Evolutionary conservation across 805 yeast genomes (phyloP).

Genomic region (Ogataea sp.): DNA sequence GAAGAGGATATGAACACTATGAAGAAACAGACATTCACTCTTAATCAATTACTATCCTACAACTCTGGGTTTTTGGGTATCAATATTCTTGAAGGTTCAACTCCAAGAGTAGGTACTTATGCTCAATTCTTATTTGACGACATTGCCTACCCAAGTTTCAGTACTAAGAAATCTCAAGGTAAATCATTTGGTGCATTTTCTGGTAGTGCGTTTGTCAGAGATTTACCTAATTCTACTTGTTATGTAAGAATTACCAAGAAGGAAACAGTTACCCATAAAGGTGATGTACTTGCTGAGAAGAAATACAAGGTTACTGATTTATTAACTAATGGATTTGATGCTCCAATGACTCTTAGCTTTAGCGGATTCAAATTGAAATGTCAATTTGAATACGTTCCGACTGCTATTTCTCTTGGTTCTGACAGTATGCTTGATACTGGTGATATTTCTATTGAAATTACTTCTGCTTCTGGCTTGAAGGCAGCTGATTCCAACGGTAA

Average conservation of each 20-base stretch:
- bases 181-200: constrained; percentile 35
- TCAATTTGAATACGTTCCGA: constrained; percentile 55
- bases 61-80: constrained; percentile 59
- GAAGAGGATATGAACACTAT: constrained; percentile 25
- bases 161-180: constrained; percentile 40
- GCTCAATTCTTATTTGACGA: constrained; percentile 64
- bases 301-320: constrained; percentile 44
- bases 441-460: constrained; percentile 42
- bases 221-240: constrained; percentile 51
- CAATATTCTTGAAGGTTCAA: constrained; percentile 41
- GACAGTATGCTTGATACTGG: constrained; percentile 71
- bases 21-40: constrained; percentile 36
- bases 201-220: constrained; percentile 62
- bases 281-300: constrained; percentile 45
- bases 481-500: constrained; percentile 68
- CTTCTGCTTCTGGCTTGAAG: constrained; percentile 44
- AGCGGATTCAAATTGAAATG: constrained; percentile 31
- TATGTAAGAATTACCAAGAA: constrained; percentile 51
- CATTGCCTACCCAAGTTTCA: constrained; percentile 47
- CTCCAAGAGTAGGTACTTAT: constrained; percentile 38
- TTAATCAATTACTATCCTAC: constrained; percentile 44
- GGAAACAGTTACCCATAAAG: constrained; percentile 35
- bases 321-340: constrained; percentile 38
- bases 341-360: constrained; percentile 38
- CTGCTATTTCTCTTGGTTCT: constrained; percentile 42